A percentile compares a stretch with the other conserved stretches of the same genome.
phyloP scores from a whole-genome alignment of 2,329 filamentous ascomycete species.

The Colletotrichum sp. region DNA sequence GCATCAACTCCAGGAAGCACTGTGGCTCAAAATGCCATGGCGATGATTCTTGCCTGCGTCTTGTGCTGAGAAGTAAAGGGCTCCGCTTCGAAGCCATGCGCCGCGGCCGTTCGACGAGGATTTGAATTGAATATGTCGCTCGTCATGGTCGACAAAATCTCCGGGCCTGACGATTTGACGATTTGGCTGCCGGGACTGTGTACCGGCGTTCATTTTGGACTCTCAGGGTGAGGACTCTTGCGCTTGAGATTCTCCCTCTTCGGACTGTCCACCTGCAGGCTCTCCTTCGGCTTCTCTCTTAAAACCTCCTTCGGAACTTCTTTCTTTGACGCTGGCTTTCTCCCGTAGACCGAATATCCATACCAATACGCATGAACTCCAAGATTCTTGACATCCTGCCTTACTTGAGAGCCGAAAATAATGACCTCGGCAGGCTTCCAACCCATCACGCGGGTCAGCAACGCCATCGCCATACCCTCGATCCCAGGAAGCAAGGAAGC shows the following conservation, averaged over 20 bases:
- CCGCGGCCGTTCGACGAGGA: neutral
- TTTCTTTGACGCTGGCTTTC: neutral
- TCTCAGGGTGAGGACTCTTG: neutral
- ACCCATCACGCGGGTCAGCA: slow-evolving; percentile 30
- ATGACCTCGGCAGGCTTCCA: slow-evolving; percentile 30
- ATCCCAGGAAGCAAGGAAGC: slow-evolving; percentile 25
- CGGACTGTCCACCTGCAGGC: neutral
- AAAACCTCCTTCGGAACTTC: neutral
- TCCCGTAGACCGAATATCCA: slow-evolving; percentile 23
- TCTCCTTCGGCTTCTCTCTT: neutral
- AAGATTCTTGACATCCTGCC: slow-evolving; percentile 26
- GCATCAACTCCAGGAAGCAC: neutral
- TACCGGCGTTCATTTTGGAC: neutral
- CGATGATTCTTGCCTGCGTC: neutral
- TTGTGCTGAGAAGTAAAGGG: neutral
- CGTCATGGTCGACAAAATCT: neutral
- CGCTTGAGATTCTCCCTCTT: neutral
- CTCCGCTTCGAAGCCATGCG: neutral
- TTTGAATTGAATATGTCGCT: neutral
- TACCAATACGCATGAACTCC: slow-evolving; percentile 35
- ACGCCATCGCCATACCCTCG: slow-evolving; percentile 32
- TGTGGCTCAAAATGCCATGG: neutral
- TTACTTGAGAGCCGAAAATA: slow-evolving; percentile 25
- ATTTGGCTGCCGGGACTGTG: neutral
- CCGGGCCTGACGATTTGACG: rapidly evolving